Evolutionary conservation across 2,329 filamentous ascomycete species (phyloP), one percentile per base, ranked within the genome.

Genomic region (Ascochyta viciae-villosae): DNA sequence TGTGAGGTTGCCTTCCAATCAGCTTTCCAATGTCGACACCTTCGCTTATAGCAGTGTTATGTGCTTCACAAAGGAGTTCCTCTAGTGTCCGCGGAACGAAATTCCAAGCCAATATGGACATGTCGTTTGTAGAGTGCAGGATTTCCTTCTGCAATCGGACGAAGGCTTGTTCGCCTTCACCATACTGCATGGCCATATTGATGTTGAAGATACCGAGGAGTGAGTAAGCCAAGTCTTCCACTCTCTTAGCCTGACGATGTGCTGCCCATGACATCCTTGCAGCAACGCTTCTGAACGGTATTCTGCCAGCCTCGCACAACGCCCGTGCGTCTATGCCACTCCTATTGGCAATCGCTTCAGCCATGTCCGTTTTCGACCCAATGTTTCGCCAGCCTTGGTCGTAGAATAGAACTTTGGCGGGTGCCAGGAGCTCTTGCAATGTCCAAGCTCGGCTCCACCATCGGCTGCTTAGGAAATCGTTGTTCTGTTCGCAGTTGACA

Each of bases 131-230:
- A 3, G 29, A 23, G 23, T 44, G 44, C 16, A 43, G 26, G 13
- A 62, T 60, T 22, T 57, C 59, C 16, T 41, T 12, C 33, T 62
- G 56, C 4, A 60, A 39, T 39, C 59, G 29, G 10, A 54, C 23
- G 22, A 60, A 62, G 6, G 59, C 59, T 24, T 37, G 40, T 15
- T 49, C 33, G 8, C 63, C 62, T 51, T 62, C 59, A 1, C 56
- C 57, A 45, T 62, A 62, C 12, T 60, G 42, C 34, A 60, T 39
- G 3, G 60, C 47, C 50, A 62, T 55, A 26, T 60, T 51, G 37
- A 62, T 53, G 6, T 57, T 41, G 39, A 65, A 65, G 13, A 65
- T 58, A 1, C 62, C 62, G n/a, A 64, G 50, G 2, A 66, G 43
- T 2, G 47, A 58, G 29, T 64, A 66, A 13, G 60, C 63, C 22